Evolutionary conservation across 257 asterid genomes (phyloP).

Genomic region (Knoxia roxburghii): DNA sequence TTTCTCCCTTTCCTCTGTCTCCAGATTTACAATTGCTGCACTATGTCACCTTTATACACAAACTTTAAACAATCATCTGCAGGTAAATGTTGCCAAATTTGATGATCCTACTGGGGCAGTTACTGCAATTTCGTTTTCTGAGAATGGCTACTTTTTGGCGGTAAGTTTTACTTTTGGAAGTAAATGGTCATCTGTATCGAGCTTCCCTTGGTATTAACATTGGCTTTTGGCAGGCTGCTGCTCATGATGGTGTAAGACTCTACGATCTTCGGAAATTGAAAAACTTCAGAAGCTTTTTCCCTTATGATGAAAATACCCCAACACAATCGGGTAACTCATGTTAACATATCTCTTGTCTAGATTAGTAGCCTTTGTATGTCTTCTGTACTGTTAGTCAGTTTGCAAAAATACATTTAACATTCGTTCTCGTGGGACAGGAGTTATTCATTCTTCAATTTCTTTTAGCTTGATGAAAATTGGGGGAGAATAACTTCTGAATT

Average conservation of each 20-base stretch:
- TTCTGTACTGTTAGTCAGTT: neutral
- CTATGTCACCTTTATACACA: neutral
- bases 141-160: constrained; percentile 95
- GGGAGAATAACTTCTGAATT: neutral
- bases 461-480: neutral
- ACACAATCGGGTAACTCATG: constrained; percentile 65
- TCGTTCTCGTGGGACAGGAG: neutral
- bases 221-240: constrained; percentile 71
- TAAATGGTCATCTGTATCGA: neutral
- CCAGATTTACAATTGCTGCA: neutral
- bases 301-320: constrained; percentile 80
- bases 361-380: neutral
- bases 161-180: constrained; percentile 41
- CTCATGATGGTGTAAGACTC: constrained; percentile 96
- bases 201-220: constrained; percentile 9
- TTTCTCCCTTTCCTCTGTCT: neutral
- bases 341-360: neutral
- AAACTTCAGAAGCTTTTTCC: constrained; percentile 68
- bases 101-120: constrained; percentile 85
- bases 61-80: constrained; percentile 7
- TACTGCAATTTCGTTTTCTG: constrained; percentile 89
- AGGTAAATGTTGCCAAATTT: constrained; percentile 84
- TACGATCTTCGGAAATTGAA: constrained; percentile 96
- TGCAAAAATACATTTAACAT: neutral
- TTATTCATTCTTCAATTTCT: too few relatives aligned